Evolutionary conservation across 148 eudicot species (phyloP), one percentile per base, ranked within the genome.

Genomic region (Camellia granthamiana): DNA sequence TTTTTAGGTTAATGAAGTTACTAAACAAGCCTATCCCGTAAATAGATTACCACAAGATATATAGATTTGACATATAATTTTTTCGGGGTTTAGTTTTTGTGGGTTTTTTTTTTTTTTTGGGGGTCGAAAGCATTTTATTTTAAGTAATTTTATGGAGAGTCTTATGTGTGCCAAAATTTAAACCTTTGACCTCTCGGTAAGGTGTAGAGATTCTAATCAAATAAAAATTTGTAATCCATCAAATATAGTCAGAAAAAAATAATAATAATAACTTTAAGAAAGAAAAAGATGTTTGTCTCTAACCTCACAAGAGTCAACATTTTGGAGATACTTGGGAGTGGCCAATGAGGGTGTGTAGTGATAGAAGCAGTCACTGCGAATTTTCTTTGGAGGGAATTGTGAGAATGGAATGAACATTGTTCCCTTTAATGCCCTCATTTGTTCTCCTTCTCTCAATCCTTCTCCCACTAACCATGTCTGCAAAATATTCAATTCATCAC

Each of bases 401-500:
- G 90, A 77, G 82, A 86, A 84, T 1, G 93, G 93, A 56, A 89
- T 87, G 56, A 89, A 87, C 23, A 82, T 6, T 3, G 93, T 87
- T 70, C 87, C 93, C 81, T 89, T 89, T 0, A 86, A 71, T 21
- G 91, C 93, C 80, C 74, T 77, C n/a, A 23, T 46, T 74, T 89
- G 93, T 49, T 89, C 93, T 12, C 21, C 49, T 69, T 80, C 62
- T 0, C 61, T 77, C 60, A 90, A 51, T 19, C 83, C 88, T 72
- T 90, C 91, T 74, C 88, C 91, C 3, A 89, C 91, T 74, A 90
- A 72, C 93, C 93, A 90, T 75, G 83, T 85, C 93, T 89, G 78
- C 80, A 78, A 6, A 10, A 3, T 12, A 38, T 30, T 30, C 38
- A 30, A 30, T 30, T 30, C 38, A 1, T 4, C 13, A 18, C 19